phyloP scores from a whole-genome alignment of 768 basidiomycete species.

The Tylopilus rubrobrunneus region DNA sequence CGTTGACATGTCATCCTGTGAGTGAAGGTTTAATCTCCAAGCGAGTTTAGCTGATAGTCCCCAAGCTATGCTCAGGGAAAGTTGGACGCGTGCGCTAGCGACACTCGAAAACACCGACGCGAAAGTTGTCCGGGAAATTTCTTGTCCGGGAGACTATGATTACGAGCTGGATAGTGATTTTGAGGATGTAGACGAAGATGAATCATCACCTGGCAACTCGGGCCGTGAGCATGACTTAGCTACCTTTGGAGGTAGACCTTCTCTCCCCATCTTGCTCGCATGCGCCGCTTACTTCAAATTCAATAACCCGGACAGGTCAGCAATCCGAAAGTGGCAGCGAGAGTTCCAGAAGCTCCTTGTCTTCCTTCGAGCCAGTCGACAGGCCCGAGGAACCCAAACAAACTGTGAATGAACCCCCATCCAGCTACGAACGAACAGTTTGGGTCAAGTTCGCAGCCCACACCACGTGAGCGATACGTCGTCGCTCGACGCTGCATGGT shows the following conservation, averaged over 20 bases:
- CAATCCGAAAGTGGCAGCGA: neutral
- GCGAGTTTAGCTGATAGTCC: no score
- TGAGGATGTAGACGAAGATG: slow-evolving; percentile 18
- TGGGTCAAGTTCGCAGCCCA: slow-evolving; percentile 15
- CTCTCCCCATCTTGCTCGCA: neutral
- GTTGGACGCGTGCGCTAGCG: no score
- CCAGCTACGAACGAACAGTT: neutral
- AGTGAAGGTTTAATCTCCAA: no score
- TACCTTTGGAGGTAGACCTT: slow-evolving; percentile 1
- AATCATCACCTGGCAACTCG: neutral
- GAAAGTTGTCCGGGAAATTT: slow-evolving; percentile 1
- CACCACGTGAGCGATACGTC: slow-evolving; percentile 27
- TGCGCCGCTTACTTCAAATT: neutral
- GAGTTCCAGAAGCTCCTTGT: neutral
- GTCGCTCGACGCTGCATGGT: neutral
- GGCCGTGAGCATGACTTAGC: neutral
- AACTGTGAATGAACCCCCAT: neutral
- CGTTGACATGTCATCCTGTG: no score
- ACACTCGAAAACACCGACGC: no score
- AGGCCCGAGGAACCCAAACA: slow-evolving; percentile 6
- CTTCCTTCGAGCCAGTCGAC: slow-evolving; percentile 9
- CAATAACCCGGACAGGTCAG: neutral
- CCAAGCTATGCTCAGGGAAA: no score
- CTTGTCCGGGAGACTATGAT: slow-evolving; percentile 10
- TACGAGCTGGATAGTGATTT: slow-evolving; percentile 25